Conservation (phyloP, 495 filamentous ascomycete species). For the Penicillium crystallinum region DNA sequence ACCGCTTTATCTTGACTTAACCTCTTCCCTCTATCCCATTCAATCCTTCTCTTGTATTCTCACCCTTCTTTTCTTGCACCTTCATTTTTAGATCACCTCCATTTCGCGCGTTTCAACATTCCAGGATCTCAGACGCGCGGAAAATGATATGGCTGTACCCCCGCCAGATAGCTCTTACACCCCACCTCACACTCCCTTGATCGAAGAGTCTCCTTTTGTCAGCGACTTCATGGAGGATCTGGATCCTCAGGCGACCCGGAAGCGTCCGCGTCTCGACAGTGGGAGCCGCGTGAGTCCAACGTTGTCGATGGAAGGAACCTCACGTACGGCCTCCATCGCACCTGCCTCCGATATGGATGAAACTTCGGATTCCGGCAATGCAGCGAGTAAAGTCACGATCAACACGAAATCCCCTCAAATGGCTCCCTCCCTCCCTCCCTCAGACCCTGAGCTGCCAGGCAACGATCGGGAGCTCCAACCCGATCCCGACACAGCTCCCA, state of each 20-base stretch:
- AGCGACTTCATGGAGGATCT: constrained; percentile 53
- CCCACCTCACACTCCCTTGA: constrained; percentile 37
- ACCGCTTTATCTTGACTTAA: constrained; percentile 11
- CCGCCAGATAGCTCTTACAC: constrained; percentile 47
- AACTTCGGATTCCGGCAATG: constrained; percentile 29
- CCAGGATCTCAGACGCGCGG: constrained; percentile 4
- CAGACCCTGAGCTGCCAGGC: constrained; percentile 10
- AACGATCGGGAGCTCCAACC: constrained; percentile 11
- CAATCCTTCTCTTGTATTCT: background rate
- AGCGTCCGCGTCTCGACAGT: constrained; percentile 60
- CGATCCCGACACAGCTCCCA: constrained; percentile 19
- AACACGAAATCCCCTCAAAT: constrained; percentile 44
- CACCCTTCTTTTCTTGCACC: background rate
- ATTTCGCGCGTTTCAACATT: background rate
- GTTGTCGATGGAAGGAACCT: constrained; percentile 38
- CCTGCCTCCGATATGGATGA: constrained; percentile 30
- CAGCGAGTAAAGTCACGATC: constrained; percentile 53
- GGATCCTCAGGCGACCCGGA: constrained; percentile 50
- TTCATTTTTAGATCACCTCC: background rate
- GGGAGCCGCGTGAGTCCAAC: constrained; percentile 42
- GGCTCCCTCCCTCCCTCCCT: constrained; percentile 9
- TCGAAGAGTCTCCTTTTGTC: constrained; percentile 20
- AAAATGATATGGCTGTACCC: constrained; percentile 50
- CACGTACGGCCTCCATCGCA: constrained; percentile 23
- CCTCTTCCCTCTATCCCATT: background rate